Evolutionary conservation across 2,329 filamentous ascomycete species (phyloP), one percentile per base, ranked within the genome.

Genomic region (Fusarium torulosum): DNA sequence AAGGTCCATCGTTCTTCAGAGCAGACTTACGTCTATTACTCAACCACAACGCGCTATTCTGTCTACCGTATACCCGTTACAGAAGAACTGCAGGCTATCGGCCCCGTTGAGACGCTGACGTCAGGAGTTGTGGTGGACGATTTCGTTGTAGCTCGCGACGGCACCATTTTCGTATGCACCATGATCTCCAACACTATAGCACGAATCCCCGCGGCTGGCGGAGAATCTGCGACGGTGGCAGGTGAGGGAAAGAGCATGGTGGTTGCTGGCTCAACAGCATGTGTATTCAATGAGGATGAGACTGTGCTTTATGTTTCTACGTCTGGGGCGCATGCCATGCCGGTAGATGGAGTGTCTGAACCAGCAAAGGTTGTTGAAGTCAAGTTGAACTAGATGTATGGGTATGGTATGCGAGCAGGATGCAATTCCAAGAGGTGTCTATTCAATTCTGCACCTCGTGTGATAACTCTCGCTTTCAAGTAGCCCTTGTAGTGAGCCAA

Each of bases 331-430:
- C 68, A 63, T 37, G 57, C 52, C 10, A 59, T 43, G 19, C 60
- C 55, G 10, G 35, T 72, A 20, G 46, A 70, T 50, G 65, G 67
- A n/a, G 43, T 63, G 57, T 71, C 67, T 10, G 63, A 73, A 43
- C 55, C 60, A n/a, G 66, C 63, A 14, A 70, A 71, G 52, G 43
- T 69, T 33, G 64, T 67, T 4, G 40, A 73, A 20, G 19, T 72
- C 3, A 59, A 23, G 20, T 19, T 70, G 25, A 42, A 25, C 14
- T 56, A 49, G 55, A 19, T 27, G 15, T 15, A 4, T 17, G 41
- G 21, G n/a, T 37, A 41, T 31, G 23, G 25, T 47, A 14, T 43
- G 42, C 21, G 20, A 15, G 27, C n/a, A 53, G 42, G 40, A 41
- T 29, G 52, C 43, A 38, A 33, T 44, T 52, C n/a, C n/a, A 17